Evolutionary conservation across 345 rosid genomes (phyloP).

Genomic region (Erucastrum elatum): DNA sequence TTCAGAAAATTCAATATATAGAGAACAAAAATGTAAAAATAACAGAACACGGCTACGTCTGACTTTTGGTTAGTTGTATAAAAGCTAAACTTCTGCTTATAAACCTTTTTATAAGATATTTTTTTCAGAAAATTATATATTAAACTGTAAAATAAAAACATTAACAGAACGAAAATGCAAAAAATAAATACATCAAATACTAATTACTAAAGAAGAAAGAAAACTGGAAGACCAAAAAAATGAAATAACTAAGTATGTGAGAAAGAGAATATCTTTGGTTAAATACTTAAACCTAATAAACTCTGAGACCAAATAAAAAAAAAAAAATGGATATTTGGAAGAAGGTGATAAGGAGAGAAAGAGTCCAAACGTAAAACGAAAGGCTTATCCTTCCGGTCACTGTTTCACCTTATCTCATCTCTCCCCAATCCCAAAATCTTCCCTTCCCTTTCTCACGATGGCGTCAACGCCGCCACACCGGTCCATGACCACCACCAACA

Average conservation of each 20-base stretch:
- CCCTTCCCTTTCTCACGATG: conserved; percentile 41
- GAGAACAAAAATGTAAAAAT: not conserved
- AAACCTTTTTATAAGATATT: too few species aligned
- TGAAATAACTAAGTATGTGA: too few species aligned
- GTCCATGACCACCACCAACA: conserved; percentile 55
- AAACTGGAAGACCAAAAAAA: too few species aligned
- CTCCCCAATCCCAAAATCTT: not conserved
- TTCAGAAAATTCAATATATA: not conserved
- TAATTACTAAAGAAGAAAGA: not conserved
- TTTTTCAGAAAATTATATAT: not conserved
- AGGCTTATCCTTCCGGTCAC: not conserved
- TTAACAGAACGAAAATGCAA: not conserved
- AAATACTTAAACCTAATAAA: too few species aligned
- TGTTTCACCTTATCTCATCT: conserved; percentile 1
- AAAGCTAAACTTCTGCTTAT: too few species aligned
- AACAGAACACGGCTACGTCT: too few species aligned
- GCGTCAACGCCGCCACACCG: conserved; percentile 97
- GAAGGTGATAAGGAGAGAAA: conserved; percentile 7
- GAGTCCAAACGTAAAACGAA: not conserved
- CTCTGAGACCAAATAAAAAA: too few species aligned
- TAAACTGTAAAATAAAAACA: too few species aligned
- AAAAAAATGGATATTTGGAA: too few species aligned
- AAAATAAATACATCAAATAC: too few species aligned
- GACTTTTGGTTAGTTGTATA: not conserved
- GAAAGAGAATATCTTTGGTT: too few species aligned